Conservation (phyloP, 768 basidiomycete genomes). For the Trametes villosa region DNA sequence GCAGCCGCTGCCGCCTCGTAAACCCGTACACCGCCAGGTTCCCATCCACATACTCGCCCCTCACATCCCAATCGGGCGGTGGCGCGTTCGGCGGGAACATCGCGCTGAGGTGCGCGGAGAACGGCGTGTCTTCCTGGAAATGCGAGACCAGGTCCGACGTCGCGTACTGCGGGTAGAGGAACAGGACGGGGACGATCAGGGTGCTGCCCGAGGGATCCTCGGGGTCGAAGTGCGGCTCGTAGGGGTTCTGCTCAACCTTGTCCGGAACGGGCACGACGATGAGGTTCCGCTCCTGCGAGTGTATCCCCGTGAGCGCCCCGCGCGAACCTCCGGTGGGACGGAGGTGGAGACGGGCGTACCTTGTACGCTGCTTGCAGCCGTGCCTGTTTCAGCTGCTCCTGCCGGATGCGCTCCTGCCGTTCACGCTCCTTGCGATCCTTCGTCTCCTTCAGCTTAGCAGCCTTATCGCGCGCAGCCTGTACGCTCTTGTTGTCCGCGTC, state of each 20-base stretch:
- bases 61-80: slow-evolving; percentile 76
- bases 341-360: slow-evolving; percentile 46
- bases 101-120: slow-evolving; percentile 70
- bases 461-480: slow-evolving; percentile 50
- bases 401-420: slow-evolving; percentile 51
- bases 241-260: slow-evolving; percentile 55
- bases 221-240: slow-evolving; percentile 66
- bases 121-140: slow-evolving; percentile 85
- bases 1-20: slow-evolving; percentile 71
- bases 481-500: slow-evolving; percentile 63
- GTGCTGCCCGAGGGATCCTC: slow-evolving; percentile 62
- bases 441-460: slow-evolving; percentile 48
- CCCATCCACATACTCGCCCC: slow-evolving; percentile 63
- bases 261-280: slow-evolving; percentile 57
- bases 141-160: slow-evolving; percentile 88
- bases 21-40: slow-evolving; percentile 83
- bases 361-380: slow-evolving; percentile 63
- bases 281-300: slow-evolving; percentile 80
- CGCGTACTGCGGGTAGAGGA: slow-evolving; percentile 89
- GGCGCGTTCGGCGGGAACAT: slow-evolving; percentile 83
- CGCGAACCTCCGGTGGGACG: slow-evolving; percentile 2
- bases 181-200: slow-evolving; percentile 85
- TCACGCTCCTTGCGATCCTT: slow-evolving; percentile 57
- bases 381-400: slow-evolving; percentile 55
- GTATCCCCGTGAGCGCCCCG: background rate